Evolutionary conservation across 164 flowering plant genomes (phyloP), one percentile per base, ranked within the genome.

Genomic region (Piper betle): DNA sequence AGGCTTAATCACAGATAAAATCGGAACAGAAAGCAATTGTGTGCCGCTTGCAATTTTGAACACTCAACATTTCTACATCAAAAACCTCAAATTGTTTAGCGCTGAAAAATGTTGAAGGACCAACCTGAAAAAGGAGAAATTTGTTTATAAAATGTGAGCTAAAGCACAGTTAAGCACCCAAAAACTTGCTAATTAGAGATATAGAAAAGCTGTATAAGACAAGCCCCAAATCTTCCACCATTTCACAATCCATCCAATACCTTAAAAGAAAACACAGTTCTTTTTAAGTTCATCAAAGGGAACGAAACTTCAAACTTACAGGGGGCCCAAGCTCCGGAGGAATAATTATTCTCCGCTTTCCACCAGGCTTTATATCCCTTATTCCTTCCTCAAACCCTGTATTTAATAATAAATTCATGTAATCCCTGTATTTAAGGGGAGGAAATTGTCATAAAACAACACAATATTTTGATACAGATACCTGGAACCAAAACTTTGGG

Each of bases 241-340:
- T 53, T 33, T 53, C 16, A 8, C 16, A 53, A 39, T 20, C 12
- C n/a, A 37, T 39, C 17, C 5, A 13, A 17, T 37, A 37, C 19
- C 9, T 18, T 48, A 43, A 1, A 52, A 13, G 52, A 19, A 19
- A 50, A 40, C 6, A 18, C 7, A 50, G 4, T 20, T 12, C 15
- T 19, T n/a, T 19, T 25, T 42, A 16, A 39, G 48, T 7, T 16
- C 40, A 62, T 8, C 55, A 17, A 39, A 55, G 7, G 40, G 50
- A 55, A 11, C 41, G 46, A 59, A 19, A 46, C n/a, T 2, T 40
- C 52, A 48, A 65, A 70, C 93, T 82, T 46, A 93, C 99, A 8
- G 99, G 99, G 6, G 99, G 99, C 69, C 99, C 99, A 66, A 87
- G 94, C 64, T 93, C 96, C 56, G 98, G 96, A 66, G 98, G 98